Conservation (phyloP, 2,329 filamentous ascomycete genomes). For the Gnomoniopsis smithogilvyi region DNA sequence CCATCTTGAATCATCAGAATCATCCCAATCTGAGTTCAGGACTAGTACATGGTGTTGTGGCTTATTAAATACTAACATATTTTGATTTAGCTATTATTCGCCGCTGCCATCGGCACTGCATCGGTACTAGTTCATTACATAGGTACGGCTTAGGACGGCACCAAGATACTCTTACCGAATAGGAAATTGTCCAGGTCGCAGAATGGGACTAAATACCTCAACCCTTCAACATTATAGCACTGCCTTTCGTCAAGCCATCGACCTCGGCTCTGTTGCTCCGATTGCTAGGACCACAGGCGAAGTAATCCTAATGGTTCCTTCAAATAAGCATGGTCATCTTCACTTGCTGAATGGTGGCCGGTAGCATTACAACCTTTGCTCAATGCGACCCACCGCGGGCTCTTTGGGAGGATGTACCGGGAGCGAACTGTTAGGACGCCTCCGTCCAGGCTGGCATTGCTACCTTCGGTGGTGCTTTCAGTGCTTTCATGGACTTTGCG, state of each 20-base stretch:
- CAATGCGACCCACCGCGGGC: conserved; percentile 1
- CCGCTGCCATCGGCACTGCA: neutral
- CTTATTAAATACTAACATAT: neutral
- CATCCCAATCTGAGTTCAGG: neutral
- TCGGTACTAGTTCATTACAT: neutral
- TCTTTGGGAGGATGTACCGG: neutral
- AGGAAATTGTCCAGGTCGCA: neutral
- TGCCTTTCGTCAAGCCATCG: neutral
- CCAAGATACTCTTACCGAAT: neutral
- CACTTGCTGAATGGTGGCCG: neutral
- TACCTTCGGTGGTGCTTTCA: neutral
- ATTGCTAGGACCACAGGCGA: neutral
- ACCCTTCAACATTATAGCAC: neutral
- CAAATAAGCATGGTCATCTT: neutral
- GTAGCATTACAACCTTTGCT: neutral
- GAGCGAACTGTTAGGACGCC: neutral
- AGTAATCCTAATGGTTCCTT: neutral
- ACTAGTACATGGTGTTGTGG: neutral
- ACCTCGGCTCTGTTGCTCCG: neutral
- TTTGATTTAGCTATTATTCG: neutral
- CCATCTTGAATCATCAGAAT: neutral
- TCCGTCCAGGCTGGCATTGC: neutral
- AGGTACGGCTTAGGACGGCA: neutral
- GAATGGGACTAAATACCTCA: conserved; percentile 2
- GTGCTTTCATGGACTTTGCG: conserved; percentile 2